These are phyloP conservation scores for Tricholoma hemisulphureum DNA, from an alignment of 768 basidiomycete species.

Conservation along the genomic window DNA sequence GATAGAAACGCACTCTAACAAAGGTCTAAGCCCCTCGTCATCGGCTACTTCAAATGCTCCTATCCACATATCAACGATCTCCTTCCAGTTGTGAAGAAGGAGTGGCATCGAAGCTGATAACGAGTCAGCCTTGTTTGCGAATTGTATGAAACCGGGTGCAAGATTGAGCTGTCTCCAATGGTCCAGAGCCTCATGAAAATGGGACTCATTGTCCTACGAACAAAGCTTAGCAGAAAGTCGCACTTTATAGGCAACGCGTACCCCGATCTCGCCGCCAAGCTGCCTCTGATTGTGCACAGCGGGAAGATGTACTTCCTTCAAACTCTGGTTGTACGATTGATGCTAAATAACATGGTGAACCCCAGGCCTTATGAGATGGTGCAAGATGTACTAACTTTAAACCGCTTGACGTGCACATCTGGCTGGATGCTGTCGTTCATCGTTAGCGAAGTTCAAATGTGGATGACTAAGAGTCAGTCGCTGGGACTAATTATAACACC, in stretches of 20 bases:
- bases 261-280: slow-evolving; percentile 62
- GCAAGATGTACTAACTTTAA: neutral
- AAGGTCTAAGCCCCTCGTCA: slow-evolving; percentile 67
- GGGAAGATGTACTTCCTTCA: slow-evolving; percentile 72
- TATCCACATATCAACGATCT: slow-evolving; percentile 66
- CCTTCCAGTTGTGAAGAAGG: slow-evolving; percentile 75
- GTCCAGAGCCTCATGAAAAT: slow-evolving; percentile 71
- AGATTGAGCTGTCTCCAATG: slow-evolving; percentile 83
- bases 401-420: slow-evolving; percentile 2
- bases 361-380: neutral
- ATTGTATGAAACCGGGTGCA: slow-evolving; percentile 68
- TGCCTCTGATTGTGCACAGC: slow-evolving; percentile 56
- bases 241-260: slow-evolving; percentile 21
- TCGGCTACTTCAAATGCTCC: slow-evolving; percentile 56
- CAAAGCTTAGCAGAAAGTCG: neutral
- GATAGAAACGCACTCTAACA: slow-evolving; percentile 65
- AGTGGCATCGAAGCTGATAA: slow-evolving; percentile 77
- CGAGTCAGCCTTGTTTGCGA: slow-evolving; percentile 57
- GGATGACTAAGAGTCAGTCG: no score
- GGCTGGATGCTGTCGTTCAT: neutral
- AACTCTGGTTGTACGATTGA: slow-evolving; percentile 65
- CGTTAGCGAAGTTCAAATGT: no score
- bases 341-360: slow-evolving; percentile 41
- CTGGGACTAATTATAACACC: no score
- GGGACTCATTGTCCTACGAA: slow-evolving; percentile 68